Conservation (phyloP, 148 eudicot species). For the Polygonum maritimum region DNA sequence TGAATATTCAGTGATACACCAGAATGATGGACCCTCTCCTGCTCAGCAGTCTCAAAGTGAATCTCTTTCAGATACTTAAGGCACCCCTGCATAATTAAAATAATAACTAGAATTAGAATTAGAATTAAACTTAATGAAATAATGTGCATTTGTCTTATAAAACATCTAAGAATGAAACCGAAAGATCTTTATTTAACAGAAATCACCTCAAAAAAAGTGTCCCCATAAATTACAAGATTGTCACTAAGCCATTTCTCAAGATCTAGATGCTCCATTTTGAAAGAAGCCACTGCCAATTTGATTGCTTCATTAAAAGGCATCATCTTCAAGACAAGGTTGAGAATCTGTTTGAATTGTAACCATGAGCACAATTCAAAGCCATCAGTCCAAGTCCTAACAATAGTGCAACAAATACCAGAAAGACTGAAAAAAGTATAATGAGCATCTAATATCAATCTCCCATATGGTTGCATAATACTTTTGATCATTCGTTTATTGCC, state of each 20-base stretch:
- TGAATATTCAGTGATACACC: constrained; percentile 28
- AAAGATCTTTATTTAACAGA: constrained; percentile 9
- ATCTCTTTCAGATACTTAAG: constrained; percentile 57
- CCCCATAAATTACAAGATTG: constrained; percentile 38
- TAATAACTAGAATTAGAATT: background rate
- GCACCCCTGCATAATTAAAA: constrained; percentile 53
- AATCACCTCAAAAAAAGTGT: constrained; percentile 61
- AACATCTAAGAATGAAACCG: background rate
- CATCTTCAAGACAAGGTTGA: constrained; percentile 60
- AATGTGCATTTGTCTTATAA: background rate
- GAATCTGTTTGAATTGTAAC: constrained; percentile 40
- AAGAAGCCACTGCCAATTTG: constrained; percentile 69
- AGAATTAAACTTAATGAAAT: background rate
- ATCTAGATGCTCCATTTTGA: constrained; percentile 64
- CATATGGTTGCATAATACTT: background rate
- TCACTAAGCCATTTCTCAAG: constrained; percentile 76
- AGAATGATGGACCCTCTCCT: constrained; percentile 42
- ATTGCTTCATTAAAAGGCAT: constrained; percentile 57
- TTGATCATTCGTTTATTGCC: background rate
- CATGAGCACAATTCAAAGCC: background rate
- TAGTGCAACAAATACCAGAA: background rate
- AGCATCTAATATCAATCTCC: background rate
- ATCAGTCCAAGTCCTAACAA: background rate
- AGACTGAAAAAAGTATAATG: background rate
- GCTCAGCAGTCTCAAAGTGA: constrained; percentile 34